phyloP scores from a whole-genome alignment of 345 rosid genomes.

The Erysimum cheiranthoides region DNA sequence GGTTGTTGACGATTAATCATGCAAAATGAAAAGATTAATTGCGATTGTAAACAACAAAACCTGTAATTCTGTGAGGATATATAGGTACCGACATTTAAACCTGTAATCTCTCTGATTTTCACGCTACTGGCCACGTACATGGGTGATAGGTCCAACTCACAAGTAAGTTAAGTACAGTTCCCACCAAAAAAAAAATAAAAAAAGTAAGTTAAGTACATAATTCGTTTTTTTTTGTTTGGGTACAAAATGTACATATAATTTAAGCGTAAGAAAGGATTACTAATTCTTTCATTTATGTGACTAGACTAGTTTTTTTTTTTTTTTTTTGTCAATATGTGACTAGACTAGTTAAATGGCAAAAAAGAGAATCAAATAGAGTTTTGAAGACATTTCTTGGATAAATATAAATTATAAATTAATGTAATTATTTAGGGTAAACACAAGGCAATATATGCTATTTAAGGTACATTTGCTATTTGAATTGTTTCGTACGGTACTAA shows the following conservation, averaged over 20 bases:
- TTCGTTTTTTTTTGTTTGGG: neutral
- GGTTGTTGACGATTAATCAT: neutral
- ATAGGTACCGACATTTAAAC: neutral
- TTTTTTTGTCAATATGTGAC: no score
- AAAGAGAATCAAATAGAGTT: neutral
- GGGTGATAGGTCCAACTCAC: slow-evolving; percentile 32
- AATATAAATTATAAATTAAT: neutral
- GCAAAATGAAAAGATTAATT: slow-evolving; percentile 1
- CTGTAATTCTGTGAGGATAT: neutral
- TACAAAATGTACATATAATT: neutral
- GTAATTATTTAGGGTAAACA: neutral
- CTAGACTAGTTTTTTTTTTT: neutral
- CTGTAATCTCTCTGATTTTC: slow-evolving; percentile 21
- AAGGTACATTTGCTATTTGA: neutral
- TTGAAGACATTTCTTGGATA: slow-evolving; percentile 16
- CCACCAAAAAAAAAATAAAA: no score
- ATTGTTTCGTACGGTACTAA: neutral
- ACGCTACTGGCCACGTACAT: slow-evolving; percentile 20
- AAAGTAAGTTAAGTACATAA: no score
- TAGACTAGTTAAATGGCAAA: neutral
- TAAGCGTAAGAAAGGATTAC: neutral
- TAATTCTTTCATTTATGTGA: slow-evolving; percentile 9
- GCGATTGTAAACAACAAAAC: neutral
- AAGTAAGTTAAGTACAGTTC: no score
- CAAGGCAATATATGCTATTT: neutral